A percentile compares a stretch with the other conserved stretches of the same genome.
Conservation (phyloP, 2,329 filamentous ascomycete species). For the Leptographium radiaticola region DNA sequence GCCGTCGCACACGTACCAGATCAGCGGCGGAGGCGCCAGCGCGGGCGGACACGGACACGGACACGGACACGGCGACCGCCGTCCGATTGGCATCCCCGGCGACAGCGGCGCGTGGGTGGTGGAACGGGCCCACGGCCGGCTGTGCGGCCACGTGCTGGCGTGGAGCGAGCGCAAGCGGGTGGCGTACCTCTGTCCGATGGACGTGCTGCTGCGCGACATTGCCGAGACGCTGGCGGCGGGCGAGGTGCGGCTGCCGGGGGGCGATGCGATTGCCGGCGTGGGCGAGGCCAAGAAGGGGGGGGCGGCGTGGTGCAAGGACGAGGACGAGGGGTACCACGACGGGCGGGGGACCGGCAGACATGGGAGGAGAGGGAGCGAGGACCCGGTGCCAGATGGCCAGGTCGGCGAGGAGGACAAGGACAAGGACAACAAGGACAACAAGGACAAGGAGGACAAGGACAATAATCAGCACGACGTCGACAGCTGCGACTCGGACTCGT, state of each 20-base stretch:
- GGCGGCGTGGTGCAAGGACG: background rate
- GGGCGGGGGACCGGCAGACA: background rate
- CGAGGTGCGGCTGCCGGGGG: slow-evolving; percentile 59
- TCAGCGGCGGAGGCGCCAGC: slow-evolving; percentile 17
- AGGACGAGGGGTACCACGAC: background rate
- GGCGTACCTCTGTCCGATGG: slow-evolving; percentile 93
- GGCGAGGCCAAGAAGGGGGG: background rate
- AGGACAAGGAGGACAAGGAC: background rate
- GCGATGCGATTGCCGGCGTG: slow-evolving; percentile 24
- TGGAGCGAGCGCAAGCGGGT: slow-evolving; percentile 70
- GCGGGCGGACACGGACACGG: too few relatives aligned
- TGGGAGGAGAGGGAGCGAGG: background rate
- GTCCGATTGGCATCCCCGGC: slow-evolving; percentile 56
- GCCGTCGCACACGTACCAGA: slow-evolving; percentile 59
- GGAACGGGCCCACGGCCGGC: slow-evolving; percentile 60
- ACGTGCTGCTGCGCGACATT: slow-evolving; percentile 76
- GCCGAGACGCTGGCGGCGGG: slow-evolving; percentile 59
- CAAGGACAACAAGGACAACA: background rate
- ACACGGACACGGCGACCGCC: background rate
- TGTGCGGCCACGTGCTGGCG: slow-evolving; percentile 83
- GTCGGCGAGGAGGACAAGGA: background rate
- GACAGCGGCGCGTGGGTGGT: slow-evolving; percentile 92
- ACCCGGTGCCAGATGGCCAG: background rate
- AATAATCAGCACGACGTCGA: background rate
- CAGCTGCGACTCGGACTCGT: background rate